phyloP scores from a whole-genome alignment of 371 early-diverging fungal genomes.

The Actinomucor elegans region DNA sequence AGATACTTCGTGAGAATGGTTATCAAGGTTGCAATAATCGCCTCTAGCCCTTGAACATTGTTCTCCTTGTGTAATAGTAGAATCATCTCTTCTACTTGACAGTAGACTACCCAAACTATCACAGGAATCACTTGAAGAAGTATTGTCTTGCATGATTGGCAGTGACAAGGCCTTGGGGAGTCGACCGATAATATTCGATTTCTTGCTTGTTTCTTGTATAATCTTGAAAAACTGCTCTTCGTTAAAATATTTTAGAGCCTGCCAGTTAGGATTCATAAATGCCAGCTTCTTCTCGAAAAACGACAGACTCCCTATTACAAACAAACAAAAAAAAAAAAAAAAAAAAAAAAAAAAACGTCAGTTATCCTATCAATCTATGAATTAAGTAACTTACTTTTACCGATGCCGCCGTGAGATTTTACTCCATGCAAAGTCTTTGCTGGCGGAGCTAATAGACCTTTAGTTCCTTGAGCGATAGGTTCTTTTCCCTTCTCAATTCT shows the following conservation, averaged over 20 bases:
- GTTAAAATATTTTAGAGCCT: constrained; percentile 34
- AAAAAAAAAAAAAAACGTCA: neutral
- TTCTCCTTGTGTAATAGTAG: too few relatives aligned
- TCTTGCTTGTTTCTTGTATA: constrained; percentile 21
- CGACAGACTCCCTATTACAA: constrained; percentile 21
- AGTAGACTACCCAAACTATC: neutral
- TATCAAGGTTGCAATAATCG: too few relatives aligned
- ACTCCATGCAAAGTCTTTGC: constrained; percentile 40
- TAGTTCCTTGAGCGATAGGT: constrained; percentile 41
- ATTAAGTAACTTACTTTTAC: constrained; percentile 35
- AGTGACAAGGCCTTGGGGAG: constrained; percentile 13
- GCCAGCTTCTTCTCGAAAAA: constrained; percentile 26
- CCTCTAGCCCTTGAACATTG: too few relatives aligned
- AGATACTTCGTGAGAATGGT: too few relatives aligned
- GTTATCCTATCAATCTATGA: neutral
- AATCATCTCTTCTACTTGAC: too few relatives aligned
- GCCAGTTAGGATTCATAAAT: constrained; percentile 36
- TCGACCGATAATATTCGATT: constrained; percentile 16
- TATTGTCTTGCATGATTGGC: neutral
- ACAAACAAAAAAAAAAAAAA: too few relatives aligned
- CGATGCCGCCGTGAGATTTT: constrained; percentile 44
- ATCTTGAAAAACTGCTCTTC: constrained; percentile 35
- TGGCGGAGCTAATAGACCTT: constrained; percentile 39
- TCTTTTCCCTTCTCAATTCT: constrained; percentile 46
- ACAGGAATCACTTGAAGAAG: neutral